Evolutionary conservation across 345 rosid species (phyloP).

Genomic region (Brassica rapa): DNA sequence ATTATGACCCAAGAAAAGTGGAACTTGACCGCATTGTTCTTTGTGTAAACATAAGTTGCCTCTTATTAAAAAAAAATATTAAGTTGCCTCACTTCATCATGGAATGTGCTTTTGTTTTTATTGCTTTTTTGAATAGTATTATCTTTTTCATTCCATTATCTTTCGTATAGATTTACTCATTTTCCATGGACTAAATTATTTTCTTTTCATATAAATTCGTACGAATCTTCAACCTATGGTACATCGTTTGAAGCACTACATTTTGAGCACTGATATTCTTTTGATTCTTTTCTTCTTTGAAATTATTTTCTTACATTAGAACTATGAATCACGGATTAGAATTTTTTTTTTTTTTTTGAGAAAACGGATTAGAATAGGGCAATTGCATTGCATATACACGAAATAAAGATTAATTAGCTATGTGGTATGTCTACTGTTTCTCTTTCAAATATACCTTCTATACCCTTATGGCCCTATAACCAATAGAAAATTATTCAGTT

Average conservation of each 20-base stretch:
- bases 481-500: too few species aligned
- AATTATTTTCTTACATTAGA: not conserved
- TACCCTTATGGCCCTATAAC: too few species aligned
- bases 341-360: too few species aligned
- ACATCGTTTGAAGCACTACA: not conserved
- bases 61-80: too few species aligned
- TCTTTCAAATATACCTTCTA: too few species aligned
- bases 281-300: too few species aligned
- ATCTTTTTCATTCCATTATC: conserved; percentile 36
- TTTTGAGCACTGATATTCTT: not conserved
- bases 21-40: conserved; percentile 47
- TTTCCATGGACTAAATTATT: not conserved
- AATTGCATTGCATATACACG: too few species aligned
- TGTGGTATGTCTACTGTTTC: too few species aligned
- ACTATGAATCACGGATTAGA: not conserved
- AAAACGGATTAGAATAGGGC: too few species aligned
- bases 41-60: conserved; percentile 36
- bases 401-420: too few species aligned
- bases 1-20: conserved; percentile 41
- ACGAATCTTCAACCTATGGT: not conserved
- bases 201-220: not conserved
- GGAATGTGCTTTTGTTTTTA: conserved; percentile 22
- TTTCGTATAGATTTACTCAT: not conserved
- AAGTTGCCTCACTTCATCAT: conserved; percentile 39
- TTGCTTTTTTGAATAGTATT: conserved; percentile 32